Conservation (phyloP, 2,329 filamentous ascomycete species). For the Exophiala alcalophila region DNA sequence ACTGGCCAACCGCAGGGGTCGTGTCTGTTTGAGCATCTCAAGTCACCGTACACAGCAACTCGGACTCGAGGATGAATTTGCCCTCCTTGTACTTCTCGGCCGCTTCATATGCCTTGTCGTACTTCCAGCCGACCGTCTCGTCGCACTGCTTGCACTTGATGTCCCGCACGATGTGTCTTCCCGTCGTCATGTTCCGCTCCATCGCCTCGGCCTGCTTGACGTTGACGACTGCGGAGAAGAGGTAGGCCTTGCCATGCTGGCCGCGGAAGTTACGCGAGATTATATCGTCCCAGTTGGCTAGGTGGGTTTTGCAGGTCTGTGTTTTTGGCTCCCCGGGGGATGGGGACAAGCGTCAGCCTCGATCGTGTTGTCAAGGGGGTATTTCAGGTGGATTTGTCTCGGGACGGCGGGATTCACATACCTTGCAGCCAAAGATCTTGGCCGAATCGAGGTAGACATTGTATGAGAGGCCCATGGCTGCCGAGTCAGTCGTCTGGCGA, state of each 20-base stretch:
- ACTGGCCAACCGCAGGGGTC: too few relatives aligned
- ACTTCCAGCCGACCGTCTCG: slow-evolving; percentile 95
- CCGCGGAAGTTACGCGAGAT: slow-evolving; percentile 98
- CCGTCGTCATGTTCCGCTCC: slow-evolving; percentile 98
- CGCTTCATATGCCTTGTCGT: slow-evolving; percentile 91
- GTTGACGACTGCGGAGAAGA: slow-evolving; percentile 94
- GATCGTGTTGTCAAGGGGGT: slow-evolving; percentile 5
- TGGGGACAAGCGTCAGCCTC: too few relatives aligned
- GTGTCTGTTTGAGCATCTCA: too few relatives aligned
- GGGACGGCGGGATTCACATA: too few relatives aligned
- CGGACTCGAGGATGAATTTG: slow-evolving; percentile 74
- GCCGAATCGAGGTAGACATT: slow-evolving; percentile 84
- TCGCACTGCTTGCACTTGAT: slow-evolving; percentile 89
- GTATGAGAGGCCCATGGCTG: slow-evolving; percentile 80
- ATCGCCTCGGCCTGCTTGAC: slow-evolving; percentile 74
- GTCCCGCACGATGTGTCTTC: slow-evolving; percentile 88
- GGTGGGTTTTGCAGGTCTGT: slow-evolving; percentile 87
- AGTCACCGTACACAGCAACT: slow-evolving; percentile 28
- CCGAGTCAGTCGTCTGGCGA: not conserved
- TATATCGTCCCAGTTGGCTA: slow-evolving; percentile 93
- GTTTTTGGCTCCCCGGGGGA: too few relatives aligned
- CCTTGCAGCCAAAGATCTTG: slow-evolving; percentile 87
- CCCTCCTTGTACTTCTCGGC: slow-evolving; percentile 98
- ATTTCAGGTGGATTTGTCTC: not conserved
- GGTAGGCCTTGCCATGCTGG: slow-evolving; percentile 95